These are phyloP conservation scores for Fagus crenata DNA, from an alignment of 306 rosid species.

Conservation along the genomic window DNA sequence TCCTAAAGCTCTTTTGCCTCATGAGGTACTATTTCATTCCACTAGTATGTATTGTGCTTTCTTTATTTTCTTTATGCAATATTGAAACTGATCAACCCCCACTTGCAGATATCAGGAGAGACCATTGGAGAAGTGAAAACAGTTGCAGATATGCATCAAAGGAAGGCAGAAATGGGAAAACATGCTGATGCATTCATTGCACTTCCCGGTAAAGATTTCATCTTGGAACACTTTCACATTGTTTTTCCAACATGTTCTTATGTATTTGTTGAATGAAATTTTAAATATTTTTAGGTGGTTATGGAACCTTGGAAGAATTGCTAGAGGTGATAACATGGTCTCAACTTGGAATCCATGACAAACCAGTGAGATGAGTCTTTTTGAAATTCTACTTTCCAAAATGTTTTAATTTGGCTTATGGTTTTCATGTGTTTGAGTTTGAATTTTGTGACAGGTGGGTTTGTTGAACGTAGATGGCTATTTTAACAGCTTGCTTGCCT, in stretches of 20 bases:
- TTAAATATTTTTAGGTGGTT: constrained; percentile 37
- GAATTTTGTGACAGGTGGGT: constrained; percentile 52
- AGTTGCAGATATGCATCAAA: constrained; percentile 63
- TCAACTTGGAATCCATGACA: constrained; percentile 46
- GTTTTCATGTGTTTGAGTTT: neutral
- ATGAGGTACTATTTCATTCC: constrained; percentile 48
- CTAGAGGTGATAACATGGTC: constrained; percentile 50
- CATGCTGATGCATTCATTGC: constrained; percentile 72
- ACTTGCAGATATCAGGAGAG: constrained; percentile 53
- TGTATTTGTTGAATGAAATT: neutral
- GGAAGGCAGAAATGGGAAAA: constrained; percentile 67
- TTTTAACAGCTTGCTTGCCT: constrained; percentile 55
- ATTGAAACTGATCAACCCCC: constrained; percentile 25
- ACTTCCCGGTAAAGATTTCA: constrained; percentile 51
- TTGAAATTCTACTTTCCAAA: neutral
- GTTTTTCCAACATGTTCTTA: no score
- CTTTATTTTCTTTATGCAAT: constrained; percentile 1
- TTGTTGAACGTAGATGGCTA: constrained; percentile 69
- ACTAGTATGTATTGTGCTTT: neutral
- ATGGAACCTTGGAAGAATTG: constrained; percentile 54
- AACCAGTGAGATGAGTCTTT: constrained; percentile 28
- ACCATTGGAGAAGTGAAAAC: constrained; percentile 57
- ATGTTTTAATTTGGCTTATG: constrained; percentile 2
- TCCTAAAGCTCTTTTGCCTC: constrained; percentile 57
- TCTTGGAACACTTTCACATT: neutral